Percentiles rank a stretch among this genome's conserved stretches.
These are phyloP conservation scores for Globisporangium okanoganense DNA, from an alignment of 352 stramenopile species.

Conservation along the genomic window DNA sequence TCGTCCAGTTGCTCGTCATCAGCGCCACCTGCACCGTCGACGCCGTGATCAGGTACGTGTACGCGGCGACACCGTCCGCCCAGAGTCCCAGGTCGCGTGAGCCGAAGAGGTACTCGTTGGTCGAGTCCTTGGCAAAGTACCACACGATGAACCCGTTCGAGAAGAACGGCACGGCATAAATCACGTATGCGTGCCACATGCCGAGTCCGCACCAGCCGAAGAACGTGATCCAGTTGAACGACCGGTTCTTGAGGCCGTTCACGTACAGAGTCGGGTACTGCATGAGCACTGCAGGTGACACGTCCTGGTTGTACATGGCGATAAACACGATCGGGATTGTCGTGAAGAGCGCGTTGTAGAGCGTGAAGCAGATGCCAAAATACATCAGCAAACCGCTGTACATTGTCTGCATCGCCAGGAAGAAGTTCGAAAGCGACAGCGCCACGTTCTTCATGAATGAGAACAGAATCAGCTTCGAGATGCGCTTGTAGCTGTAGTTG, in stretches of 20 bases:
- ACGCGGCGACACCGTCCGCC: slow-evolving; percentile 75
- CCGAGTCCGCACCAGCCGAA: slow-evolving; percentile 83
- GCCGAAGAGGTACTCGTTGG: slow-evolving; percentile 53
- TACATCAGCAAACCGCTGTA: slow-evolving; percentile 89
- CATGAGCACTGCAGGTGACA: slow-evolving; percentile 85
- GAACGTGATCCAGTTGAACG: slow-evolving; percentile 89
- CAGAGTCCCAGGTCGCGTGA: slow-evolving; percentile 74
- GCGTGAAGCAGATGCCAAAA: slow-evolving; percentile 86
- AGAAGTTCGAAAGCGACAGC: slow-evolving; percentile 84
- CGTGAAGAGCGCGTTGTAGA: slow-evolving; percentile 89
- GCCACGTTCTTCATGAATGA: slow-evolving; percentile 90
- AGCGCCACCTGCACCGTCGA: slow-evolving; percentile 83
- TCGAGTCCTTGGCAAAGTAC: slow-evolving; percentile 63
- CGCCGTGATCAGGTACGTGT: slow-evolving; percentile 84
- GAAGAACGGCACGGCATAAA: slow-evolving; percentile 83
- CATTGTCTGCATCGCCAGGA: slow-evolving; percentile 76
- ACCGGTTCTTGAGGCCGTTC: slow-evolving; percentile 85
- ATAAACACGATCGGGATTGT: slow-evolving; percentile 89
- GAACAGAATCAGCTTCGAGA: slow-evolving; percentile 87
- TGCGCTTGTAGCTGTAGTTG: slow-evolving; percentile 91
- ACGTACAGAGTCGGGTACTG: slow-evolving; percentile 88
- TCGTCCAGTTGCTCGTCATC: slow-evolving; percentile 90
- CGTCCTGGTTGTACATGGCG: slow-evolving; percentile 90
- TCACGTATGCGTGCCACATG: slow-evolving; percentile 86
- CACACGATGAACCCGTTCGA: slow-evolving; percentile 79